Evolutionary conservation across 2,329 filamentous ascomycete species (phyloP), one percentile per base, ranked within the genome.

Genomic region (Fusarium pseudograminearum): DNA sequence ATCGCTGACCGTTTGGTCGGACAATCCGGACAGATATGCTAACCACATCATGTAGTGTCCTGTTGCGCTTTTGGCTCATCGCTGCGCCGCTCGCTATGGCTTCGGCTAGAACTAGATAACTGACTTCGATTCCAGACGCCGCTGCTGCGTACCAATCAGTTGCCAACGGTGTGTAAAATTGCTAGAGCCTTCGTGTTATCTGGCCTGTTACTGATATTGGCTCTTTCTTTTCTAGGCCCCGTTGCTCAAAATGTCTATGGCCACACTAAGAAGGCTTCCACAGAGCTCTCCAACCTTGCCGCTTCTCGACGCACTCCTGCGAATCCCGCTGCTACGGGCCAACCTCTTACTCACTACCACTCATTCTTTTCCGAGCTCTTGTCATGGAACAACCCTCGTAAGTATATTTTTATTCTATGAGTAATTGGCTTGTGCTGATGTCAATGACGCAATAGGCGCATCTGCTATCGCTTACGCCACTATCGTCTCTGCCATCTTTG

Each of bases 321-420:
- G 52, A 80, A 82, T 61, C 82, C 83, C 34, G 83, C 87, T 74
- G 87, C 86, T 66, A 89, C 86, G 47, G 87, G 87, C 73, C 87
- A 90, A 78, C 85, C 86, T 52, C 79, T 91, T 76, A 91, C 88
- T 62, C 88, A 90, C 79, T 92, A 91, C 78, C 89, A 91, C 82
- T 91, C 89, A 18, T 88, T 91, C 80, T 91, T 92, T 80, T 86
- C 85, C 52, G 88, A 90, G 78, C 84, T 92, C 60, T 82, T 92
- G 66, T 91, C 89, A 71, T 91, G 90, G 88, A 85, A 90, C 76
- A 89, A 90, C 78, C 88, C 88, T 76, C 86, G 88, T 89, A 83
- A 76, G 86, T 83, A 28, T 31, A 65, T 38, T 34, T 47, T 24
- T 42, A 28, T 46, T 51, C 24, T 54, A 47, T 42, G 33, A 16